Evolutionary conservation across 2,329 filamentous ascomycete genomes (phyloP), one percentile per base, ranked within the genome.

Genomic region (Fusarium pseudocircinatum): DNA sequence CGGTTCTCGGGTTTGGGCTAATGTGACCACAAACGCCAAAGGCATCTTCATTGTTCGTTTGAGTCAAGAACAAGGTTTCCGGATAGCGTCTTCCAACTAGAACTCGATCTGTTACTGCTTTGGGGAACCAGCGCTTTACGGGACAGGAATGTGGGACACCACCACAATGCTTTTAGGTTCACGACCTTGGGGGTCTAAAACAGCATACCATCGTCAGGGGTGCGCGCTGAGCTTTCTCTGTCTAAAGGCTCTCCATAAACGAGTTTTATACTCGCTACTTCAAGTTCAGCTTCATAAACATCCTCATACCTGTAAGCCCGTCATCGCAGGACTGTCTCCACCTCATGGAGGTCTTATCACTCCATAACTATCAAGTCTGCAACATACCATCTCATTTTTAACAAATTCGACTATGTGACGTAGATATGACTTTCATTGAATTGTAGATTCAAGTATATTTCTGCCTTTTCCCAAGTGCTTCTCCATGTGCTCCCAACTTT

Each of bases 131-230:
- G 32, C 30, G 54, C 22, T 34, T 36, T 43, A 66, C 60, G 44
- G n/a, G 52, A 72, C 59, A 66, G 68, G 72, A 74, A 74, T 74
- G 71, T 66, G 57, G 60, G 53, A 34, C 63, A 64, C 67, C 67
- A 72, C 63, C 67, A 54, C 40, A 47, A 50, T 15, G n/a, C 22
- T 47, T 28, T 60, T 62, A 40, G 34, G 52, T 65, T 53, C 54
- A 47, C 61, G 56, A 50, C 42, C 53, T 63, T 16, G 6, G 18
- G 22, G 24, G 20, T 44, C 52, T 49, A 44, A 74, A 65, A 63
- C 43, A 71, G 46, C 63, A 64, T 47, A 40, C 36, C 24, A 37
- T 69, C 49, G 37, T 60, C 32, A 50, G 54, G 34, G 43, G 42
- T 37, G 42, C 63, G 39, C 10, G 18, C 28, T 39, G 28, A 30